Evolutionary conservation across 2,329 filamentous ascomycete species (phyloP).

Genomic region (Penicillium sp.): DNA sequence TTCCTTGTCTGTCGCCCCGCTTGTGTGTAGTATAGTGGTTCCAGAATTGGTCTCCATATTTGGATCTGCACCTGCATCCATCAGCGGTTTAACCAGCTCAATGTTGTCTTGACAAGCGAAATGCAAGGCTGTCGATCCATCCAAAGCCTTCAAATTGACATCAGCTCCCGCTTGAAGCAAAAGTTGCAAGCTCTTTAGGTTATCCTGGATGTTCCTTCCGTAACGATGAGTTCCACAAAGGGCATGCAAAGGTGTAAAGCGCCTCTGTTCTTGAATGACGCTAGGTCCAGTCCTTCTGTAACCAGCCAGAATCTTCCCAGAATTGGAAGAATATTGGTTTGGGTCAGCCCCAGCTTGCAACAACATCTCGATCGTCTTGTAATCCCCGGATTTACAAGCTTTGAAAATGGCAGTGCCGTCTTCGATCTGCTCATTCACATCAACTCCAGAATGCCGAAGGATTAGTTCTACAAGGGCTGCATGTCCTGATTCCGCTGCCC

Average conservation of each 20-base stretch:
- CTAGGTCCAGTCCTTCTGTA: neutral
- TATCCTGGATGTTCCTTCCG: neutral
- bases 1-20: neutral
- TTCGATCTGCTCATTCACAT: neutral
- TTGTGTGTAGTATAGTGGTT: neutral
- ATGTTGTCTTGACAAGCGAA: neutral
- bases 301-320: neutral
- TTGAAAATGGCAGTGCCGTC: conserved; percentile 1
- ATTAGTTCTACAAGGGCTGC: conserved; percentile 1
- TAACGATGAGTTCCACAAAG: neutral
- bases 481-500: neutral
- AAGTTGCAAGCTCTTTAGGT: neutral
- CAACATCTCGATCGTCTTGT: conserved; percentile 4
- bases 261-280: neutral
- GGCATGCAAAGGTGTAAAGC: neutral
- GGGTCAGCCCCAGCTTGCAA: conserved; percentile 7
- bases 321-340: neutral
- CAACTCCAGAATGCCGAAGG: neutral
- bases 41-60: conserved; percentile 5
- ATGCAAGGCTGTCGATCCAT: conserved; percentile 8
- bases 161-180: conserved; percentile 10
- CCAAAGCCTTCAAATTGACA: neutral
- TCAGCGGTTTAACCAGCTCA: neutral
- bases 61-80: conserved; percentile 10
- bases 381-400: neutral